Conservation (phyloP, 257 asterid genomes). For the Nicotiana noctiflora region DNA sequence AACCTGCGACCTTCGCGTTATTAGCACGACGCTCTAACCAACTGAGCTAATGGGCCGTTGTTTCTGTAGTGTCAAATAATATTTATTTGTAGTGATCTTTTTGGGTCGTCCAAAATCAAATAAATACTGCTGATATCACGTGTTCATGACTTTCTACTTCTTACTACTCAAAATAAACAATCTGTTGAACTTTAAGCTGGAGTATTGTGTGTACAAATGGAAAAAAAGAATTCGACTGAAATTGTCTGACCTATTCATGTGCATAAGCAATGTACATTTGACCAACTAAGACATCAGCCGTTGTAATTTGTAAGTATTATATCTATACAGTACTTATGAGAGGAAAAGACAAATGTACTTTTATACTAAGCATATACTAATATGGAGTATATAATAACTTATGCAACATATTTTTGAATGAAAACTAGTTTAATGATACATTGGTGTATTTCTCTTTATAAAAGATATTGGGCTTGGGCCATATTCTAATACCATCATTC, state of each 20-base stretch:
- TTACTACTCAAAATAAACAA: no score
- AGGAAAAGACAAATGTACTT: no score
- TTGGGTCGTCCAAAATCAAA: no score
- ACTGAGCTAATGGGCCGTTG: conserved; percentile 29
- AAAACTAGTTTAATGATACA: not conserved
- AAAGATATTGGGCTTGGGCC: no score
- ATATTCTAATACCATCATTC: no score
- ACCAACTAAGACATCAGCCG: not conserved
- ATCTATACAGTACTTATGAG: no score
- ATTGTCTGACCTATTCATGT: not conserved
- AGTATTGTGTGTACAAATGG: not conserved
- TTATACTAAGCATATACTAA: no score
- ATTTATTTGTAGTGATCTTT: accelerated
- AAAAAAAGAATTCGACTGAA: not conserved
- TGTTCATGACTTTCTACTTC: not conserved
- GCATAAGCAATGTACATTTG: not conserved
- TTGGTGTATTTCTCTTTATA: not conserved
- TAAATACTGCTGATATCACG: not conserved
- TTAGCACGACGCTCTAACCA: conserved; percentile 42
- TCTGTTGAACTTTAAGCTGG: not conserved
- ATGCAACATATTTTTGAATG: not conserved
- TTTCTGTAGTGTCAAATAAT: accelerated
- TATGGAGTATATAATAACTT: no score
- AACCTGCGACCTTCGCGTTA: conserved; percentile 41
- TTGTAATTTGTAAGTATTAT: no score